These are phyloP conservation scores for Glycine soja DNA, from an alignment of 306 rosid species.

Conservation along the genomic window DNA sequence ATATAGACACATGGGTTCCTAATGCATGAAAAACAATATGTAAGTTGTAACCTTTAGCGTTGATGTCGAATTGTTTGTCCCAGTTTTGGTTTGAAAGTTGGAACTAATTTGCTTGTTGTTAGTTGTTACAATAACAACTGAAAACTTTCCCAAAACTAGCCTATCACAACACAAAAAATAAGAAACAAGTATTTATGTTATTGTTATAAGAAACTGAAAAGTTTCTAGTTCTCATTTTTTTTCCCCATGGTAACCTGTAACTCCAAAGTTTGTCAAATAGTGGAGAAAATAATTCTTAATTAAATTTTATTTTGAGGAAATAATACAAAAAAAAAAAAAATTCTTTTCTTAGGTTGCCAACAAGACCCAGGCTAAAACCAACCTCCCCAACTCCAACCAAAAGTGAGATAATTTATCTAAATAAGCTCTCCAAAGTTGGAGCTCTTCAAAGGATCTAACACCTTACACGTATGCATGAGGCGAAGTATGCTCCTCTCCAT, in stretches of 20 bases:
- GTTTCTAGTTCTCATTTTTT: neutral
- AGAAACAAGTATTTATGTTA: too few species aligned
- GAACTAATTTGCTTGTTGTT: constrained; percentile 7
- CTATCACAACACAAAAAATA: neutral
- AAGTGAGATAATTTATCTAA: constrained; percentile 30
- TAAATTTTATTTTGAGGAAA: too few species aligned
- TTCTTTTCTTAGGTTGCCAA: constrained; percentile 38
- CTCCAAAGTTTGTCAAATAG: constrained; percentile 23
- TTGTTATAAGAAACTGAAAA: neutral
- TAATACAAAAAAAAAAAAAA: too few species aligned
- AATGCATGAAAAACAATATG: constrained; percentile 3
- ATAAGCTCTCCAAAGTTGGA: constrained; percentile 47
- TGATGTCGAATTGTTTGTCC: neutral
- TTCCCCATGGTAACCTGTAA: neutral
- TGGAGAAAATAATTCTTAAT: too few species aligned
- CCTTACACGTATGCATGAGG: constrained; percentile 62
- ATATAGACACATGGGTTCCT: neutral
- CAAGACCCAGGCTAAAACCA: constrained; percentile 40
- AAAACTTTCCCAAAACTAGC: constrained; percentile 1
- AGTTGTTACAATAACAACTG: constrained; percentile 3
- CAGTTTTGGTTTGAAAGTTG: neutral
- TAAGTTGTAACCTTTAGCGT: neutral
- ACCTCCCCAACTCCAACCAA: constrained; percentile 3
- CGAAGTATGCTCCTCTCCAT: constrained; percentile 75
- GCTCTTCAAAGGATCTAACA: constrained; percentile 45